Evolutionary conservation across 306 rosid species (phyloP).

Genomic region (Corylus heterophylla): DNA sequence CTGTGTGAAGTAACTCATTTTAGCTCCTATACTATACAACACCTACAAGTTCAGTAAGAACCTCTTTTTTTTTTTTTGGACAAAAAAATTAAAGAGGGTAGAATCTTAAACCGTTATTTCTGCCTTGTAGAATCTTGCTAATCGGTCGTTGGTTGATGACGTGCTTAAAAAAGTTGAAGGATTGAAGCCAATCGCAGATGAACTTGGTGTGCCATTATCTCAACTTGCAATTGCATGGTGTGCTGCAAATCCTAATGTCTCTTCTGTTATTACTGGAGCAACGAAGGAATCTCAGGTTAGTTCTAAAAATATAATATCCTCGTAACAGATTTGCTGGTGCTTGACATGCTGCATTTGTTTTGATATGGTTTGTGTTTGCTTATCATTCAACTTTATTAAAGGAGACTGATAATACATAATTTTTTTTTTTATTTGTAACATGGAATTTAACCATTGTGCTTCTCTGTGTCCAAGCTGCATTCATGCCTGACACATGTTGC

Average conservation of each 20-base stretch:
- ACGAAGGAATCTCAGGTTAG: constrained; percentile 98
- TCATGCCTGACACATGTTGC: not conserved
- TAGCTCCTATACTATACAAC: not conserved
- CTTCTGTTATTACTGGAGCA: constrained; percentile 94
- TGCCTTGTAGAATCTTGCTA: constrained; percentile 78
- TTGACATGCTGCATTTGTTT: not conserved
- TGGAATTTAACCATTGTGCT: not conserved
- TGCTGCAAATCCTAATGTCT: constrained; percentile 92
- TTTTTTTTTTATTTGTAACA: not conserved
- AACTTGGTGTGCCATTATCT: constrained; percentile 78
- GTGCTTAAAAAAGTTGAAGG: constrained; percentile 84
- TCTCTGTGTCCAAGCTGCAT: not conserved
- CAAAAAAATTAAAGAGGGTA: not conserved
- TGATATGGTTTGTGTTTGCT: not conserved
- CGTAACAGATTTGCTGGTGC: not conserved
- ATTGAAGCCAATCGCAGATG: constrained; percentile 95
- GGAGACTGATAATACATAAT: not conserved
- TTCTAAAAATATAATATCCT: constrained; percentile 11
- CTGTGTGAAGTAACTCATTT: not conserved
- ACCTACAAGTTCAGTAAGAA: not conserved
- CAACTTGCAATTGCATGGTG: constrained; percentile 98
- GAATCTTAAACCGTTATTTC: not conserved
- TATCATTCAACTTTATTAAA: not conserved
- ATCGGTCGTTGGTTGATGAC: constrained; percentile 76
- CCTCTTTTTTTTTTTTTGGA: not conserved